phyloP scores from a whole-genome alignment of 2,329 filamentous ascomycete species.

The Epicoccum nigrum region DNA sequence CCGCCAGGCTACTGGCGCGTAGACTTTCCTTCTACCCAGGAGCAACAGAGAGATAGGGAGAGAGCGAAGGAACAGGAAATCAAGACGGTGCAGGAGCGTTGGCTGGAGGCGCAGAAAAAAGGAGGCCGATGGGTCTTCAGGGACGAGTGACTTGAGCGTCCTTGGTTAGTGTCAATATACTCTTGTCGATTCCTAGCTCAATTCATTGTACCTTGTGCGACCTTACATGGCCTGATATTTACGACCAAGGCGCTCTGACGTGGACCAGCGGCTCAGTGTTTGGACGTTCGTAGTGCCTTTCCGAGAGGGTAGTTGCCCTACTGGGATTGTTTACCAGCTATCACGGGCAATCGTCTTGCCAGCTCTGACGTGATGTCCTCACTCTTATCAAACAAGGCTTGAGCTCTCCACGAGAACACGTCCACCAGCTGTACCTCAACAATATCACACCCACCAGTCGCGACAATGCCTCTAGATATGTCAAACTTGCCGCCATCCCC shows the following conservation, averaged over 20 bases:
- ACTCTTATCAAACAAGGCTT: not conserved
- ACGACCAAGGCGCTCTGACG: no score
- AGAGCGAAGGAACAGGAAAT: slow-evolving; percentile 69
- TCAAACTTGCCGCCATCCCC: not conserved
- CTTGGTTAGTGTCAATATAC: not conserved
- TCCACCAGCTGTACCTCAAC: no score
- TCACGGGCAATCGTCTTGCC: no score
- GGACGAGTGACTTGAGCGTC: slow-evolving; percentile 66
- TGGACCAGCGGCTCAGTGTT: no score
- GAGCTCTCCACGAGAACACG: not conserved
- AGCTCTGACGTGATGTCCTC: no score
- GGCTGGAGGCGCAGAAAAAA: slow-evolving; percentile 79
- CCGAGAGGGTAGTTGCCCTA: no score
- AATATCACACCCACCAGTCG: not conserved
- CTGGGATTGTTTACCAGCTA: not conserved
- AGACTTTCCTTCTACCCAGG: slow-evolving; percentile 89
- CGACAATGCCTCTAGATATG: not conserved
- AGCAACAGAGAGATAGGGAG: slow-evolving; percentile 68
- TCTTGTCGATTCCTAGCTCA: no score
- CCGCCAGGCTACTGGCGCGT: slow-evolving; percentile 91
- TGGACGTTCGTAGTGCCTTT: no score
- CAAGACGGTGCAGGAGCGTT: slow-evolving; percentile 72
- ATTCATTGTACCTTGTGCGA: no score
- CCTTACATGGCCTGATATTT: no score
- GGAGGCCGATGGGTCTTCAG: slow-evolving; percentile 80